Percentiles rank a stretch among this genome's conserved stretches.
Conservation (phyloP, 2,329 filamentous ascomycete genomes). For the Stachybotrys echinatus region DNA sequence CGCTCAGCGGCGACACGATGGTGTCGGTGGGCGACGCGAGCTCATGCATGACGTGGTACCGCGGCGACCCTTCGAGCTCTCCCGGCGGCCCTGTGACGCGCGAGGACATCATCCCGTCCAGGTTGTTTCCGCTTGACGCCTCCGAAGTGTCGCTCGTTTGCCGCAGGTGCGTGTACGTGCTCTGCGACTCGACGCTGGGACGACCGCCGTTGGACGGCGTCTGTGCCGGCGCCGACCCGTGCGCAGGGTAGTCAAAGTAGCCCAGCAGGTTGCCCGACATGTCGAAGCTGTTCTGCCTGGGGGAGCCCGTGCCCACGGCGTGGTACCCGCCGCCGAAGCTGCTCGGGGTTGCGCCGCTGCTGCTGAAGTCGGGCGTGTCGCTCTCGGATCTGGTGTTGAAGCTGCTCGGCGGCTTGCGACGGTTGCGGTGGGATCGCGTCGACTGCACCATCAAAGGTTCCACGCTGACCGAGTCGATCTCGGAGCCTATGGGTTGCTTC, state of each 20-base stretch:
- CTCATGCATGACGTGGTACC: conserved; percentile 26
- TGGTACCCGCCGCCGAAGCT: conserved; percentile 16
- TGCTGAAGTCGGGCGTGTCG: conserved; percentile 20
- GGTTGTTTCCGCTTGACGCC: conserved; percentile 20
- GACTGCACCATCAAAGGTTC: conserved; percentile 32
- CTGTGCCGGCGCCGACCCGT: neutral
- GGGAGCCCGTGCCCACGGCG: conserved; percentile 15
- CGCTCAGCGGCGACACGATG: conserved; percentile 2
- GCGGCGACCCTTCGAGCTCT: conserved; percentile 29
- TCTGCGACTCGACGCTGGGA: conserved; percentile 32
- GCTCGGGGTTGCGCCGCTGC: conserved; percentile 17
- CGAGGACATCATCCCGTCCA: conserved; percentile 17
- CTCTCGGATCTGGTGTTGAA: neutral
- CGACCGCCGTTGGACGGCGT: conserved; percentile 16
- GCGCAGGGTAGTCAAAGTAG: conserved; percentile 21
- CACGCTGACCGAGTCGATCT: conserved; percentile 35
- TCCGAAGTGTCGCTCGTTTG: conserved; percentile 40
- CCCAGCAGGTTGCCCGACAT: conserved; percentile 14
- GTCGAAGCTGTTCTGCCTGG: conserved; percentile 22
- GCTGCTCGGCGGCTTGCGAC: neutral
- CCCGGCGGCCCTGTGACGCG: conserved; percentile 7
- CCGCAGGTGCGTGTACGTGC: conserved; percentile 29
- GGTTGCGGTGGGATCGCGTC: conserved; percentile 6
- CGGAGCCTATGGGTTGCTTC: conserved; percentile 34
- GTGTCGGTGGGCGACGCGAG: conserved; percentile 18